Conservation (phyloP, 192 early-diverging fungal genomes). For the Obelidium mucronatum region DNA sequence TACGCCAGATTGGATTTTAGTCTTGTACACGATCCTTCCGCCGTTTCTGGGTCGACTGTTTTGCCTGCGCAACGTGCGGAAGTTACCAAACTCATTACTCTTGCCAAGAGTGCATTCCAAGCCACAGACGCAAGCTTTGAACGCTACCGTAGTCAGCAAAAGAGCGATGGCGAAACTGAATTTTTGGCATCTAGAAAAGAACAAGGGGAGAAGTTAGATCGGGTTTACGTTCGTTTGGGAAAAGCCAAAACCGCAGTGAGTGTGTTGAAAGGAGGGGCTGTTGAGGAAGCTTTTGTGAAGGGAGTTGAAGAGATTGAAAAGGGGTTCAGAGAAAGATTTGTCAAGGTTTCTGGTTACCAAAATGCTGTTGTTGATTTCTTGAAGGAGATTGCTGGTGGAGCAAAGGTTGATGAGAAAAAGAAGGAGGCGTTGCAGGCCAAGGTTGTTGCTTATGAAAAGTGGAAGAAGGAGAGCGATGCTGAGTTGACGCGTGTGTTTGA, state of each 20-base stretch:
- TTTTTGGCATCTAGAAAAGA: slow-evolving; percentile 8
- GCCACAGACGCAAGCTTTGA: slow-evolving; percentile 11
- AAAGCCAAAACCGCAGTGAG: slow-evolving; percentile 17
- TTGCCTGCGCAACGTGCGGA: slow-evolving; percentile 7
- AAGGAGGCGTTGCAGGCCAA: slow-evolving; percentile 22
- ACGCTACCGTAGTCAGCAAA: not conserved
- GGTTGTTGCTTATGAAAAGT: not conserved
- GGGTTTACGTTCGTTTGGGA: slow-evolving; percentile 24
- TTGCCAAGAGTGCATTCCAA: slow-evolving; percentile 15
- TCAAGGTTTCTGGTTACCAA: slow-evolving; percentile 16
- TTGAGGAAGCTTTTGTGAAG: slow-evolving; percentile 33
- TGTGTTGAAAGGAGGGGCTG: not conserved
- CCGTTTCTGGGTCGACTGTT: not conserved
- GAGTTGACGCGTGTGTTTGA: slow-evolving; percentile 20
- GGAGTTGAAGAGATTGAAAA: slow-evolving; percentile 40
- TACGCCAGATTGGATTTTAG: slow-evolving; percentile 54
- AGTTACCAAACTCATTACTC: slow-evolving; percentile 4
- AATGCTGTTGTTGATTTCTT: slow-evolving; percentile 21
- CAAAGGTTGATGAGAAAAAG: slow-evolving; percentile 29
- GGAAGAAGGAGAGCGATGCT: slow-evolving; percentile 7
- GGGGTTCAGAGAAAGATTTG: slow-evolving; percentile 20
- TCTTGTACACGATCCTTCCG: slow-evolving; percentile 27
- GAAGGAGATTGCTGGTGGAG: slow-evolving; percentile 3
- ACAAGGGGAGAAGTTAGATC: slow-evolving; percentile 31
- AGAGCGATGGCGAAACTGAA: not conserved